Evolutionary conservation across 768 basidiomycete genomes (phyloP).

Genomic region (Chlorophyllum brunneum): DNA sequence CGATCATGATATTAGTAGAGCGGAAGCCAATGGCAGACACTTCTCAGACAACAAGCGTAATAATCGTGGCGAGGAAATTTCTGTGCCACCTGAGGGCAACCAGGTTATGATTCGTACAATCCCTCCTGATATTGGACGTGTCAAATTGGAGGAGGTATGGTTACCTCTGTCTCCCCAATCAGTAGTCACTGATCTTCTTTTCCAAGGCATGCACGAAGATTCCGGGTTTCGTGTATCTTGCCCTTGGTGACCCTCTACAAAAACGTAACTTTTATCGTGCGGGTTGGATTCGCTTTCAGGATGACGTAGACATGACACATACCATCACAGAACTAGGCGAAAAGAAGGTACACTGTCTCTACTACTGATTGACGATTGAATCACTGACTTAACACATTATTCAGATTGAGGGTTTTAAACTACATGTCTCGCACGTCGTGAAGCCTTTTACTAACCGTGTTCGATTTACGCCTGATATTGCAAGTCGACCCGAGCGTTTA

Average conservation of each 20-base stretch:
- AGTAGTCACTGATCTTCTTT: constrained; percentile 9
- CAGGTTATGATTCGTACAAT: constrained; percentile 95
- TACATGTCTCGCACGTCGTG: constrained; percentile 81
- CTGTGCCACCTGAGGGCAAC: constrained; percentile 72
- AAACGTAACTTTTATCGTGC: constrained; percentile 94
- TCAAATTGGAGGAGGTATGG: constrained; percentile 83
- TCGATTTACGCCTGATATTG: constrained; percentile 78
- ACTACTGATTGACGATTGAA: not conserved
- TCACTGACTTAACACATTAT: not conserved
- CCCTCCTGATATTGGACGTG: constrained; percentile 86
- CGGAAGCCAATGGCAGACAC: constrained; percentile 57
- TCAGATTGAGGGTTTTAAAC: constrained; percentile 92
- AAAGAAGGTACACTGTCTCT: constrained; percentile 60
- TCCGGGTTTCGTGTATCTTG: constrained; percentile 84
- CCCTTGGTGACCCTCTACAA: constrained; percentile 87
- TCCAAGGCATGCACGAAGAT: constrained; percentile 69
- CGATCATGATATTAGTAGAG: constrained; percentile 53
- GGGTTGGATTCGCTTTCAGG: constrained; percentile 86
- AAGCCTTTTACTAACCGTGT: constrained; percentile 76
- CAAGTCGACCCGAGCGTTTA: constrained; percentile 76
- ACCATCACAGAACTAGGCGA: constrained; percentile 76
- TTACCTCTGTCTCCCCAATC: constrained; percentile 14
- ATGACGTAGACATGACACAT: constrained; percentile 76
- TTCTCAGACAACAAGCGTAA: constrained; percentile 39
- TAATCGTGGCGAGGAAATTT: constrained; percentile 70